Evolutionary conservation across 2,329 filamentous ascomycete genomes (phyloP), one percentile per base, ranked within the genome.

Genomic region (Fusarium sp.): DNA sequence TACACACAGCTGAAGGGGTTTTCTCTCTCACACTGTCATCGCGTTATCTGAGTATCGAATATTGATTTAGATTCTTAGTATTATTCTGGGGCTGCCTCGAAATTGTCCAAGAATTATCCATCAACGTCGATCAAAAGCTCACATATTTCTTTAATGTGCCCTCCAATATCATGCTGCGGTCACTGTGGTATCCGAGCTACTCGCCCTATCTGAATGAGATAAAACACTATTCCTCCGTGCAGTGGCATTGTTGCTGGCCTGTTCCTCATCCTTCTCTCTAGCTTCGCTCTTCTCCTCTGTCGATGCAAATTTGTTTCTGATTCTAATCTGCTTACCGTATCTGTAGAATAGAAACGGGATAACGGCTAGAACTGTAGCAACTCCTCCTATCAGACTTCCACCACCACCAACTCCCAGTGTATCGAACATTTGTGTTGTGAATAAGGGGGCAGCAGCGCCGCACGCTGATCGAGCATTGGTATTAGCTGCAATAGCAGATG

Each of bases 321-420:
- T 44, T n/a, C 73, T 57, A 33, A 75, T 75, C 37, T 59, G 54
- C 44, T 61, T 63, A 8, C 73, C 73, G 7, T 75, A 75, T 35
- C 66, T 71, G 59, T 75, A 75, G 31, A 75, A 63, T n/a, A 75
- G 25, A 52, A 75, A 65, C 4, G 73, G 73, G 5, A 75, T 63
- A 29, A 67, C 44, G 27, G 68, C 61, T 31, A 72, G 56, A 14
- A 73, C 27, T 11, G 73, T 44, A 23, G 70, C 68, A 29, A 75
- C 52, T 18, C 73, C 73, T 5, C 66, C 72, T 7, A 72, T 54
- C 7, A 75, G 62, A 38, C 69, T 71, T 18, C 72, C 73, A 3
- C 72, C 72, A 12, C 72, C 73, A 6, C 70, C 66, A 21, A 73
- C 60, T n/a, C 72, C 72, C 14, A 74, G 46, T 15, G 67, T 63